A percentile compares a stretch with the other conserved stretches of the same genome.
Evolutionary conservation across 1,284 basidiomycete genomes (phyloP).

Genomic region (Sutorius eximius): DNA sequence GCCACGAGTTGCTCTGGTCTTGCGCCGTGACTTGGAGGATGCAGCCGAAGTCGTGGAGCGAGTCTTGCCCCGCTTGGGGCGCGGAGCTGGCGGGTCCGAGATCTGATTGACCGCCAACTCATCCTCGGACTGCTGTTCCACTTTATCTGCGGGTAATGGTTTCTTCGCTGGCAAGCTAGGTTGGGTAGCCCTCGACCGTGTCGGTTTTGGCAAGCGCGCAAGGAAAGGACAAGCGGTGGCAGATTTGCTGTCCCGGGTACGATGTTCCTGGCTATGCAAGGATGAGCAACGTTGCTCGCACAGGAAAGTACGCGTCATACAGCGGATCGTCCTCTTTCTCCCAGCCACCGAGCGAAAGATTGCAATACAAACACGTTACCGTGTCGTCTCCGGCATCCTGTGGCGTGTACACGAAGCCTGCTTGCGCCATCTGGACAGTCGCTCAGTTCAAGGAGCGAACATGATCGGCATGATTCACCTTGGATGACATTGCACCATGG

Average conservation of each 20-base stretch:
- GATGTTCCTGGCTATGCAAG: conserved; percentile 59
- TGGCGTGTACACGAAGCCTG: conserved; percentile 79
- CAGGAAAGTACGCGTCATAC: conserved; percentile 41
- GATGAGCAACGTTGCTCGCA: conserved; percentile 9
- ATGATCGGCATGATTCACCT: conserved; percentile 45
- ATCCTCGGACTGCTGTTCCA: conserved; percentile 20
- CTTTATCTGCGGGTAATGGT: background rate
- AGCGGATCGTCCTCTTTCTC: conserved; percentile 76
- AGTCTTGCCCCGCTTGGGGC: conserved; percentile 19
- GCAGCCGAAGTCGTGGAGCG: conserved; percentile 16
- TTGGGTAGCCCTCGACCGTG: conserved; percentile 9
- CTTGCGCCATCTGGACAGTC: conserved; percentile 68
- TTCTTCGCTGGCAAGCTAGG: conserved; percentile 2
- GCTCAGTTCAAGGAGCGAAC: conserved; percentile 3
- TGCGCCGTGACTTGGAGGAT: conserved; percentile 26
- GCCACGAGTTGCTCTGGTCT: conserved; percentile 21
- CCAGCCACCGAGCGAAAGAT: conserved; percentile 75
- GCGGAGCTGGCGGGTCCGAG: conserved; percentile 9
- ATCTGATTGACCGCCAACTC: conserved; percentile 1
- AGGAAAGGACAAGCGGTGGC: conserved; percentile 56
- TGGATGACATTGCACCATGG: conserved; percentile 69
- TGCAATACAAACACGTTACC: conserved; percentile 77
- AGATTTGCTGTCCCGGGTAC: conserved; percentile 52
- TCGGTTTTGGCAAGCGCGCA: conserved; percentile 12
- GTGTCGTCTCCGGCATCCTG: conserved; percentile 65